phyloP scores from a whole-genome alignment of 768 basidiomycete genomes.

The Russula lepida region DNA sequence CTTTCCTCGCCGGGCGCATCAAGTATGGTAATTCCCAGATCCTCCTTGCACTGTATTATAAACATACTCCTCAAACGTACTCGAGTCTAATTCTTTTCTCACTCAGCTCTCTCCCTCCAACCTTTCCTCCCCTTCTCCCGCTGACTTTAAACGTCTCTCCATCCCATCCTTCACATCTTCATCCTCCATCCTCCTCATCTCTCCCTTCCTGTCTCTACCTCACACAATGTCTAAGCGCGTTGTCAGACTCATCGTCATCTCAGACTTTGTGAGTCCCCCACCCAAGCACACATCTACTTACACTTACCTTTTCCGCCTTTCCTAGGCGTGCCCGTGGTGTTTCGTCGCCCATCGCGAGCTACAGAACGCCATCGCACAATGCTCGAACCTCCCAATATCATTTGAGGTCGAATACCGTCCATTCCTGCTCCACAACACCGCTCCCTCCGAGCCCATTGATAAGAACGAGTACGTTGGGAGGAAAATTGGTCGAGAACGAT shows the following conservation, averaged over 20 bases:
- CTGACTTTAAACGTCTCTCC: neutral
- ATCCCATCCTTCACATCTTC: neutral
- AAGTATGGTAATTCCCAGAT: slow-evolving; percentile 16
- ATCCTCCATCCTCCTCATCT: neutral
- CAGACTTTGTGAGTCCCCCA: slow-evolving; percentile 32
- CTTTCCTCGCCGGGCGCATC: slow-evolving; percentile 9
- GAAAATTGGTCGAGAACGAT: slow-evolving; percentile 36
- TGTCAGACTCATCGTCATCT: slow-evolving; percentile 24
- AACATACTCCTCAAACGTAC: slow-evolving; percentile 8
- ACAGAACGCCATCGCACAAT: slow-evolving; percentile 31
- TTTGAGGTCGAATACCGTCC: slow-evolving; percentile 42
- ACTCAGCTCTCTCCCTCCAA: neutral
- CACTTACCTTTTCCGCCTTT: neutral
- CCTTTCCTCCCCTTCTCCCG: neutral
- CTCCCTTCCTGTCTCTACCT: neutral
- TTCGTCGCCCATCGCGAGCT: slow-evolving; percentile 36
- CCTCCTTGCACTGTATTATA: slow-evolving; percentile 15
- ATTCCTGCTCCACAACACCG: slow-evolving; percentile 35
- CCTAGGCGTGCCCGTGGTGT: slow-evolving; percentile 36
- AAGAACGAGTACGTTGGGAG: slow-evolving; percentile 26
- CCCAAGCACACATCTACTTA: neutral
- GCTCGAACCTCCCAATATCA: slow-evolving; percentile 25
- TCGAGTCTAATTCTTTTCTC: slow-evolving; percentile 8
- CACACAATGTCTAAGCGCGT: slow-evolving; percentile 15
- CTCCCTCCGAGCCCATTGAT: slow-evolving; percentile 27